Evolutionary conservation across 2,329 filamentous ascomycete genomes (phyloP), one percentile per base, ranked within the genome.

Genomic region (Polychaeton citri): DNA sequence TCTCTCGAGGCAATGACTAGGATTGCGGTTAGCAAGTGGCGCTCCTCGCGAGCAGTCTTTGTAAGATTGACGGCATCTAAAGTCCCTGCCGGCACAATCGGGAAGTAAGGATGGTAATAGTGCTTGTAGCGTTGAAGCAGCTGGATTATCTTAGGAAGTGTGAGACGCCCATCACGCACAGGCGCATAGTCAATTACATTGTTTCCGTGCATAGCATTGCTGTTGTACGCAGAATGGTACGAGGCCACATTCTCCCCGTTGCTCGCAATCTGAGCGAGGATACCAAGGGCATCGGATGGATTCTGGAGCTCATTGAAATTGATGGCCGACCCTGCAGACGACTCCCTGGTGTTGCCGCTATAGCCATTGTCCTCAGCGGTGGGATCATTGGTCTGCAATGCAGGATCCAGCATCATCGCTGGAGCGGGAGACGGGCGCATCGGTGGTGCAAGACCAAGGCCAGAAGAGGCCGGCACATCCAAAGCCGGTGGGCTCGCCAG

Each of bases 1-100:
- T 84, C 78, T 54, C 81, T 79, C 6, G 79, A 80, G 3, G 77
- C 74, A 33, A 84, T 77, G 2, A 78, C 77, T 3, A 84, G 61
- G 2, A 83, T 73, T 0, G 79, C 78, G 0, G 79, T 82, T 12
- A 83, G 64, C 0, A 84, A 62, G 48, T 82, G 74, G 19, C 71
- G 74, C 48, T 82, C 78, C 19, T 71, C 69, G 2, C 65, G 62
- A 4, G 74, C 72, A 42, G 74, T 72, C 13, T 66, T 60, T 18
- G 70, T 61, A 7, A 81, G 55, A 38, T 69, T 60, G 10, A 60
- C 53, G 26, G 66, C 61, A 41, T 74, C 64, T 43, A 79, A 71
- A 30, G 75, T 72, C 43, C 69, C 67, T 24, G 65, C 63, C 7
- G 77, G 74, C 0, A 79, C 77, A 18, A 84, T 60, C 0, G 79